Percentiles rank a stretch among this genome's conserved stretches.
phyloP scores from a whole-genome alignment of 2,329 filamentous ascomycete species.

The Trichoderma atroviride region DNA sequence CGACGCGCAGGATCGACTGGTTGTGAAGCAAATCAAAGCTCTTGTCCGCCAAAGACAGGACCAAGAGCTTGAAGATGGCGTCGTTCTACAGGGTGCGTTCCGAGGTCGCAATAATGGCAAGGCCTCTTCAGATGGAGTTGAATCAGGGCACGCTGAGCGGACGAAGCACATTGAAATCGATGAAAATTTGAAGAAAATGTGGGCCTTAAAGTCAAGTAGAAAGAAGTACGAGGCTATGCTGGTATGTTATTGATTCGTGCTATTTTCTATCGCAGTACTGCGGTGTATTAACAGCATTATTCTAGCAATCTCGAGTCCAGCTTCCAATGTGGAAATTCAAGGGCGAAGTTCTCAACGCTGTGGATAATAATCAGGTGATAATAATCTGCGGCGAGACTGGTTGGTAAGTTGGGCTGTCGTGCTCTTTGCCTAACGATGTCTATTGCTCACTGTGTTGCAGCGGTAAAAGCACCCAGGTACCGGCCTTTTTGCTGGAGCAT shows the following conservation, averaged over 20 bases:
- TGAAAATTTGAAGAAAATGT: slow-evolving; percentile 60
- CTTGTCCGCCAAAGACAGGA: slow-evolving; percentile 70
- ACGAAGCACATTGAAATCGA: slow-evolving; percentile 43
- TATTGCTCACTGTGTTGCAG: slow-evolving; percentile 42
- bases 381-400: slow-evolving; percentile 97
- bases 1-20: slow-evolving; percentile 70
- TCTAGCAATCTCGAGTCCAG: slow-evolving; percentile 66
- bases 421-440: background rate
- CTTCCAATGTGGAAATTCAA: slow-evolving; percentile 90
- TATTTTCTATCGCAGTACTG: background rate
- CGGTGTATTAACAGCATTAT: background rate
- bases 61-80: slow-evolving; percentile 70
- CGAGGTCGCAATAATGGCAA: slow-evolving; percentile 59
- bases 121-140: slow-evolving; percentile 50
- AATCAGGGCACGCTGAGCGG: slow-evolving; percentile 52
- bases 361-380: slow-evolving; percentile 80
- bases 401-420: slow-evolving; percentile 53
- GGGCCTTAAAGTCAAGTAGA: slow-evolving; percentile 59
- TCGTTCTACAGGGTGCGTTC: slow-evolving; percentile 78
- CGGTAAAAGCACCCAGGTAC: slow-evolving; percentile 97
- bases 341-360: slow-evolving; percentile 72
- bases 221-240: slow-evolving; percentile 78
- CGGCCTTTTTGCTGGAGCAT: slow-evolving; percentile 88
- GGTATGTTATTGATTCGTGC: slow-evolving; percentile 41
- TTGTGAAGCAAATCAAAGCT: slow-evolving; percentile 68